Conservation (phyloP, 805 yeast genomes). For the Clavispora santaluciae region DNA sequence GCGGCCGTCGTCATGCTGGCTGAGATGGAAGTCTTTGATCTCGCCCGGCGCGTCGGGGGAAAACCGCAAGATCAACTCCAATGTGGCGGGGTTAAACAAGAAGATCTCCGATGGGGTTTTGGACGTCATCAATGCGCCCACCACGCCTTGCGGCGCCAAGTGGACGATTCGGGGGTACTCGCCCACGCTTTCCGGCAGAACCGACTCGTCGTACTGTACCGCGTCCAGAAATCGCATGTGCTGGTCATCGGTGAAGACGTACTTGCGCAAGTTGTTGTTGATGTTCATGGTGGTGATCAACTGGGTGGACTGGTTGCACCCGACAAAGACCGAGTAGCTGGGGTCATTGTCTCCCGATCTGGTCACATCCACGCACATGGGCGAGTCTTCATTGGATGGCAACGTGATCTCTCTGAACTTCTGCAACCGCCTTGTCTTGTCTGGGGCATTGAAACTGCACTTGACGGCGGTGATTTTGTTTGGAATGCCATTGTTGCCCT, state of each 20-base stretch:
- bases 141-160: conserved; percentile 52
- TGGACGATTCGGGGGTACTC: conserved; percentile 63
- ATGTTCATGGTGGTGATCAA: conserved; percentile 51
- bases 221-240: conserved; percentile 58
- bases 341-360: conserved; percentile 13
- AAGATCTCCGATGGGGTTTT: conserved; percentile 58
- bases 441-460: conserved; percentile 47
- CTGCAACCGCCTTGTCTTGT: conserved; percentile 42
- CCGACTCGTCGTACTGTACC: conserved; percentile 50
- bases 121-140: conserved; percentile 69
- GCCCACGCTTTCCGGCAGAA: conserved; percentile 30
- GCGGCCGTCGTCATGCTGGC: conserved; percentile 55
- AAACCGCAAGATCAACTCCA: conserved; percentile 51
- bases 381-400: conserved; percentile 74
- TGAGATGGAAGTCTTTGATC: conserved; percentile 59
- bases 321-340: conserved; percentile 54
- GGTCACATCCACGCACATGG: conserved; percentile 66
- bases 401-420: conserved; percentile 59
- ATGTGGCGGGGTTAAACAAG: conserved; percentile 50
- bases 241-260: conserved; percentile 48
- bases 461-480: conserved; percentile 71
- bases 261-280: conserved; percentile 72
- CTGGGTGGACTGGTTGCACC: conserved; percentile 66
- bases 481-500: conserved; percentile 83
- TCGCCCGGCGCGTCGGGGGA: conserved; percentile 49